These are phyloP conservation scores for Isochrysis galbana DNA, from an alignment of 78 protist genomes.

Conservation along the genomic window DNA sequence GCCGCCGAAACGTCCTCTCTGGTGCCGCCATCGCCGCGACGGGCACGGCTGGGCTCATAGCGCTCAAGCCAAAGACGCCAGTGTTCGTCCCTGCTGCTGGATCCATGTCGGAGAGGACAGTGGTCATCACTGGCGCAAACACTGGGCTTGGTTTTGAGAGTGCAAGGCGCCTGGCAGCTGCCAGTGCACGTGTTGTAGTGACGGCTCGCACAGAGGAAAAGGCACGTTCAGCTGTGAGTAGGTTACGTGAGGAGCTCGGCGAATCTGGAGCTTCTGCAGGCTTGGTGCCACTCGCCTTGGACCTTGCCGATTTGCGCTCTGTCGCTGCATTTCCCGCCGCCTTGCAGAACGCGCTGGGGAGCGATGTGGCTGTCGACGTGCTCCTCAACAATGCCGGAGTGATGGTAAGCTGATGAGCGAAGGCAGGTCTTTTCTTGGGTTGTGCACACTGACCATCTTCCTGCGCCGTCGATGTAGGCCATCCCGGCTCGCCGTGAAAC, in stretches of 20 bases:
- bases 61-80: too few species aligned
- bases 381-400: slow-evolving; percentile 51
- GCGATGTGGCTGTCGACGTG: slow-evolving; percentile 1
- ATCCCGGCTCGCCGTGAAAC: background rate
- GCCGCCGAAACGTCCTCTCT: too few species aligned
- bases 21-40: too few species aligned
- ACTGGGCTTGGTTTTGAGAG: slow-evolving; percentile 17
- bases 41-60: too few species aligned
- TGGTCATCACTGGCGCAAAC: slow-evolving; percentile 12
- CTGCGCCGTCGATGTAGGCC: too few species aligned
- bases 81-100: too few species aligned
- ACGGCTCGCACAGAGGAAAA: background rate
- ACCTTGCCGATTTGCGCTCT: background rate
- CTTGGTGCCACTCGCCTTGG: background rate
- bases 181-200: background rate
- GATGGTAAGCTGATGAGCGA: too few species aligned
- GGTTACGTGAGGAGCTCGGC: background rate
- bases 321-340: background rate
- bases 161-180: background rate
- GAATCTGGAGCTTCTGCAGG: background rate
- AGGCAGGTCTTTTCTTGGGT: too few species aligned
- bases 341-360: background rate
- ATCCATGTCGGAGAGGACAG: background rate
- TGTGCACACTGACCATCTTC: too few species aligned
- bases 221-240: background rate